Evolutionary conservation across 768 basidiomycete genomes (phyloP).

Genomic region (Macrolepiota albuminosa): DNA sequence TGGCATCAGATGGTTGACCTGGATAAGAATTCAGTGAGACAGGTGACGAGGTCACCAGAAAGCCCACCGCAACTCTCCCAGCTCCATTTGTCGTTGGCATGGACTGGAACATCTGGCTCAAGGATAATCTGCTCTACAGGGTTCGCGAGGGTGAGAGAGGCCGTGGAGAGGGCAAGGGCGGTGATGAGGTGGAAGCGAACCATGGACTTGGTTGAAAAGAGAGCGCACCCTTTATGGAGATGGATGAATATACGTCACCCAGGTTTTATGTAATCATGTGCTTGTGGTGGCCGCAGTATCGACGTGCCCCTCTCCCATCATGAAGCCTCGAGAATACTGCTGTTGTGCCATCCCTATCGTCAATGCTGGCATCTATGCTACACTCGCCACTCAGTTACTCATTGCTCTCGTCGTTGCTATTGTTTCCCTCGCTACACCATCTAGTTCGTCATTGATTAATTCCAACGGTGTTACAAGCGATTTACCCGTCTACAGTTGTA

Average conservation of each 20-base stretch:
- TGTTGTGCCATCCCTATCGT: conserved; percentile 90
- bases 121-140: conserved; percentile 23
- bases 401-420: conserved; percentile 64
- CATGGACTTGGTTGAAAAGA: conserved; percentile 15
- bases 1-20: conserved; percentile 41
- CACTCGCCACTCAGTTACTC: conserved; percentile 72
- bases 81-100: conserved; percentile 49
- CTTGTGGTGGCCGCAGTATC: background rate
- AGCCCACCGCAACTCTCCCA: conserved; percentile 73
- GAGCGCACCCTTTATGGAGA: conserved; percentile 14
- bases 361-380: conserved; percentile 85
- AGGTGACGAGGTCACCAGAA: background rate
- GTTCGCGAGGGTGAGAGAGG: conserved; percentile 15
- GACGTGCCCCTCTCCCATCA: conserved; percentile 21
- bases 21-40: conserved; percentile 12
- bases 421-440: conserved; percentile 71
- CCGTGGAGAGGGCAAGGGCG: conserved; percentile 20
- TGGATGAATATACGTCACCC: conserved; percentile 7
- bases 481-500: conserved; percentile 52
- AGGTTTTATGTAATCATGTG: conserved; percentile 7
- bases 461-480: background rate
- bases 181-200: conserved; percentile 18
- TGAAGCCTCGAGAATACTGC: conserved; percentile 85
- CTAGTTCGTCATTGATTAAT: conserved; percentile 47
- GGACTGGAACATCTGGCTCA: conserved; percentile 21